Conservation (phyloP, 257 asterid species). For the Sherardia arvensis region DNA sequence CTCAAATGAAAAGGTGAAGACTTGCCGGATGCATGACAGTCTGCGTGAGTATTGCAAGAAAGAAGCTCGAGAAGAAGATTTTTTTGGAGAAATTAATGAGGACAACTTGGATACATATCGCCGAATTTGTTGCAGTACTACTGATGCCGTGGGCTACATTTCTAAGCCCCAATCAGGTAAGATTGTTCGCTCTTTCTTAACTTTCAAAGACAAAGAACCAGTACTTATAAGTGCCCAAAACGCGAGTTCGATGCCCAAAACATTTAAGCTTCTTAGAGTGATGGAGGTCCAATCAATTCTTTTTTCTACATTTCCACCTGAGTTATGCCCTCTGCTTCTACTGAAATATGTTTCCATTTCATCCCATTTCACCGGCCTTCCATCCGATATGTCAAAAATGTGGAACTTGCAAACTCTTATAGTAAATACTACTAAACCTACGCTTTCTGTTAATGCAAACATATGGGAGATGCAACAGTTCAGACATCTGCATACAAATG, state of each 20-base stretch:
- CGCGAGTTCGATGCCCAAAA: neutral
- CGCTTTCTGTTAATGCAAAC: conserved; percentile 18
- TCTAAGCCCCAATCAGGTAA: conserved; percentile 1
- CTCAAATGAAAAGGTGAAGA: conserved; percentile 10
- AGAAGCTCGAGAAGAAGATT: neutral
- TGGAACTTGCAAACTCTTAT: too few species aligned
- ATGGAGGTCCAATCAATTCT: neutral
- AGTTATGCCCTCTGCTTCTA: neutral
- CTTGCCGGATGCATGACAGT: conserved; percentile 16
- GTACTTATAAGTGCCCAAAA: neutral
- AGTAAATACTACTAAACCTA: conserved; percentile 5
- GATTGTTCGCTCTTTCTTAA: conserved; percentile 7
- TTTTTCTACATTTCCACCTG: neutral
- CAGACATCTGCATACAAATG: conserved; percentile 31
- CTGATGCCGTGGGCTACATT: neutral
- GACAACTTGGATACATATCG: neutral
- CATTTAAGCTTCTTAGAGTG: conserved; percentile 2
- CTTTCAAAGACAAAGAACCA: neutral
- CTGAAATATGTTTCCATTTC: conserved; percentile 18
- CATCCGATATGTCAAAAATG: neutral
- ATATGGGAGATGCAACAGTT: conserved; percentile 31
- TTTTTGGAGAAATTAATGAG: conserved; percentile 11
- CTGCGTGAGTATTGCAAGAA: conserved; percentile 15
- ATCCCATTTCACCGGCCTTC: neutral
- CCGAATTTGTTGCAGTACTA: conserved; percentile 14